phyloP scores from a whole-genome alignment of 768 basidiomycete species.

The Boletus reticuloceps region DNA sequence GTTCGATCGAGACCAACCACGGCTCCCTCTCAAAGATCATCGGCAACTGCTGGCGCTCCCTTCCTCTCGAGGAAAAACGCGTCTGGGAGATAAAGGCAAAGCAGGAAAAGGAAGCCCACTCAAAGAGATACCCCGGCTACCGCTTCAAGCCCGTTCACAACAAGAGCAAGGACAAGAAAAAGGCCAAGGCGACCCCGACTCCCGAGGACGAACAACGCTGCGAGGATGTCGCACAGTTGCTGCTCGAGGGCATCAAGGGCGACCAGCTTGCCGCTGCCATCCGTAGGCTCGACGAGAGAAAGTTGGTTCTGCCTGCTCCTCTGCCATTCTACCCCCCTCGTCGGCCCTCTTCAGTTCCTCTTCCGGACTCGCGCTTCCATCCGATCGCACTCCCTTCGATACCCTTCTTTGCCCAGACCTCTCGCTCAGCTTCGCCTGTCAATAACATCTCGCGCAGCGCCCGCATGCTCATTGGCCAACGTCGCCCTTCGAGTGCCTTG shows the following conservation, averaged over 20 bases:
- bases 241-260: slow-evolving; percentile 69
- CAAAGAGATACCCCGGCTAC: slow-evolving; percentile 64
- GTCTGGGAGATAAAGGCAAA: slow-evolving; percentile 74
- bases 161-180: slow-evolving; percentile 46
- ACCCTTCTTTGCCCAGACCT: slow-evolving; percentile 39
- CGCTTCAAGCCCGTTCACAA: slow-evolving; percentile 45
- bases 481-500: slow-evolving; percentile 49
- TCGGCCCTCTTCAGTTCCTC: slow-evolving; percentile 62
- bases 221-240: slow-evolving; percentile 58
- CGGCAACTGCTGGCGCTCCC: slow-evolving; percentile 60
- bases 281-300: slow-evolving; percentile 44
- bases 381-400: slow-evolving; percentile 45
- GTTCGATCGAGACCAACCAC: slow-evolving; percentile 49
- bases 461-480: slow-evolving; percentile 41
- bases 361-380: slow-evolving; percentile 41
- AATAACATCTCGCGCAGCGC: slow-evolving; percentile 43
- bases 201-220: slow-evolving; percentile 32
- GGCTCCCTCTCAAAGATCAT: slow-evolving; percentile 50
- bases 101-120: slow-evolving; percentile 71
- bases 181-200: slow-evolving; percentile 20
- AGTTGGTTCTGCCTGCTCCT: background rate
- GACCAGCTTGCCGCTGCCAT: slow-evolving; percentile 63
- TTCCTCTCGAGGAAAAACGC: slow-evolving; percentile 68
- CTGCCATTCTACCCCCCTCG: slow-evolving; percentile 40
- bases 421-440: slow-evolving; percentile 46